These are phyloP conservation scores for Immersiporthe knoxdaviesiana DNA, from an alignment of 2,329 filamentous ascomycete genomes.

Conservation along the genomic window DNA sequence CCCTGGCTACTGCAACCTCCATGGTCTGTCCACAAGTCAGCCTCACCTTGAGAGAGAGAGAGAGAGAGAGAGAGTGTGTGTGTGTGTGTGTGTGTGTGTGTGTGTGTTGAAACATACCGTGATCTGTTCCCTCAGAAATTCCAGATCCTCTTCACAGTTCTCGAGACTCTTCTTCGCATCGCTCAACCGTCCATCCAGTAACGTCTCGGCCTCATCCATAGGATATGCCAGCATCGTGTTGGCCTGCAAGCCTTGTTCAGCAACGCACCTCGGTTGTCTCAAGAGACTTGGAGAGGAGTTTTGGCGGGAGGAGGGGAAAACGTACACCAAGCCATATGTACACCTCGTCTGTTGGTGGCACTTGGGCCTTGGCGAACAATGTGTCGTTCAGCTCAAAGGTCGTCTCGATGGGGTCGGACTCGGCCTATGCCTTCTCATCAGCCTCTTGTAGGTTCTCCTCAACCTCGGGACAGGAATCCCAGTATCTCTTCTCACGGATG, in stretches of 20 bases:
- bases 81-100: no score
- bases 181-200: slow-evolving; percentile 76
- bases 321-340: slow-evolving; percentile 90
- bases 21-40: slow-evolving; percentile 66
- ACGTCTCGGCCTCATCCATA: slow-evolving; percentile 79
- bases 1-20: slow-evolving; percentile 92
- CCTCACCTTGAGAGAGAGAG: not conserved
- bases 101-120: slow-evolving; percentile 64
- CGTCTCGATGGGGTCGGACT: slow-evolving; percentile 76
- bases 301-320: not conserved
- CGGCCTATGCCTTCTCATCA: slow-evolving; percentile 39
- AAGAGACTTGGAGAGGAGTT: slow-evolving; percentile 45
- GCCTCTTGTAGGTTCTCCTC: not conserved
- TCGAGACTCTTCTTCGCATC: slow-evolving; percentile 77
- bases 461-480: not conserved
- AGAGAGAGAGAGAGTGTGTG: no score
- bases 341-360: slow-evolving; percentile 85
- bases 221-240: slow-evolving; percentile 98
- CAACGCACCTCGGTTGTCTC: slow-evolving; percentile 14
- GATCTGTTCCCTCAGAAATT: slow-evolving; percentile 94
- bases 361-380: slow-evolving; percentile 83
- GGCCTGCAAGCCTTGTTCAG: slow-evolving; percentile 56
- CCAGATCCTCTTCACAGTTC: slow-evolving; percentile 96
- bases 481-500: not conserved
- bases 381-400: slow-evolving; percentile 98